A percentile compares a stretch with the other conserved stretches of the same genome.
phyloP scores from a whole-genome alignment of 495 filamentous ascomycete genomes.

The Choiromyces venosus region DNA sequence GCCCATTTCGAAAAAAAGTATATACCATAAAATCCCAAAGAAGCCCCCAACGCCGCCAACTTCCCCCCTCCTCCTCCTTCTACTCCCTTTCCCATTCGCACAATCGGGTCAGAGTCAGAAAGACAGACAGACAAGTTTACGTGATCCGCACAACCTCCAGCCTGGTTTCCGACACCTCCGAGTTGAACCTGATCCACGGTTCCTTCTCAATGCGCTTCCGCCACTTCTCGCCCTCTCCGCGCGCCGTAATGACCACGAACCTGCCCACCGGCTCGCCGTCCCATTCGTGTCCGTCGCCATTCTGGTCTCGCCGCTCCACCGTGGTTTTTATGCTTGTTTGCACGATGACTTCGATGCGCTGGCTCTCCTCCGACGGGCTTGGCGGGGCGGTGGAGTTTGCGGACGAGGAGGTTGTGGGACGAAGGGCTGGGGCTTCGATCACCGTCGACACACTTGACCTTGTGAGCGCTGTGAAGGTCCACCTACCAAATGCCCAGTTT shows the following conservation, averaged over 20 bases:
- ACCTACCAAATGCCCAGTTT: constrained; percentile 96
- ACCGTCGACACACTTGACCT: constrained; percentile 36
- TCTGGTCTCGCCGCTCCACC: constrained; percentile 40
- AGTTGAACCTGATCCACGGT: constrained; percentile 24
- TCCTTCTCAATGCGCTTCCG: constrained; percentile 67
- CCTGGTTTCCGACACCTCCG: constrained; percentile 11
- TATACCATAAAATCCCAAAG: neutral
- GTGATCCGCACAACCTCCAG: constrained; percentile 20
- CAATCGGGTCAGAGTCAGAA: neutral
- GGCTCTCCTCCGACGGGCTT: constrained; percentile 25
- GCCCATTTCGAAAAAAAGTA: neutral
- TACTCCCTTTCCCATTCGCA: neutral
- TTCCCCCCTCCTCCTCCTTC: neutral
- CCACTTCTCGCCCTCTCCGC: constrained; percentile 83
- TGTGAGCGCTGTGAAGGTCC: constrained; percentile 70
- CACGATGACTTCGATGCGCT: constrained; percentile 38
- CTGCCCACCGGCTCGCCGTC: constrained; percentile 45
- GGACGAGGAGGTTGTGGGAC: constrained; percentile 38
- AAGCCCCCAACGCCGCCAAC: neutral
- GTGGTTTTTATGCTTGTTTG: constrained; percentile 39
- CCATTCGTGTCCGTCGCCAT: constrained; percentile 47
- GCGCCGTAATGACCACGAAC: constrained; percentile 78
- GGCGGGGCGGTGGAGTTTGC: constrained; percentile 41
- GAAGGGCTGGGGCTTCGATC: constrained; percentile 42
- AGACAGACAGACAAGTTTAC: too few species aligned